Percentiles rank a stretch among this genome's conserved stretches.
phyloP scores from a whole-genome alignment of 2,329 filamentous ascomycete genomes.

The Fusarium sp. region DNA sequence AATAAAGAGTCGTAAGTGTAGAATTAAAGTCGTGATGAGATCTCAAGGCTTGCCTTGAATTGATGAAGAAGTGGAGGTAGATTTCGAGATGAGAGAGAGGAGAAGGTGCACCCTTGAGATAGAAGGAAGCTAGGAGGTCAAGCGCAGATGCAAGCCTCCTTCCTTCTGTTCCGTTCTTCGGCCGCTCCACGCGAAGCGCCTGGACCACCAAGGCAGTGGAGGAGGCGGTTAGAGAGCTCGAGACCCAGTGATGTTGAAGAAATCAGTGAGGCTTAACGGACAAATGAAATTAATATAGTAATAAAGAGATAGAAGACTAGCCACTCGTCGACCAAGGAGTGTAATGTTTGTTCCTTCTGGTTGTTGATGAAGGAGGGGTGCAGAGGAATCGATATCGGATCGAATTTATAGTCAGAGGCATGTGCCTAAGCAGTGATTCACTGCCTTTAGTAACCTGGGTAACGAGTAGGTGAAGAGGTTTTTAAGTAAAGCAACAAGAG shows the following conservation, averaged over 20 bases:
- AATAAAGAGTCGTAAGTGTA: not conserved
- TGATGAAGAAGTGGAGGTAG: not conserved
- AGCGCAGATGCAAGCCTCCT: not conserved
- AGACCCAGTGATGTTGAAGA: not conserved
- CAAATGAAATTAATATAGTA: too few species aligned
- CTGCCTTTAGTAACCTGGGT: not conserved
- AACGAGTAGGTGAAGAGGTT: not conserved
- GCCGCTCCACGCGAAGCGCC: not conserved
- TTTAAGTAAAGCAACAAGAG: not conserved
- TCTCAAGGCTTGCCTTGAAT: not conserved
- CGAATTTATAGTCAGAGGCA: constrained; percentile 22
- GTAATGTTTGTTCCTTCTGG: not conserved
- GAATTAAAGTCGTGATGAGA: not conserved
- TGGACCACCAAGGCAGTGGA: constrained; percentile 2
- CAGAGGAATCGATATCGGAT: not conserved
- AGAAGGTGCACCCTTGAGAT: not conserved
- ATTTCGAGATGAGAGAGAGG: not conserved
- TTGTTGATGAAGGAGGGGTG: constrained; percentile 8
- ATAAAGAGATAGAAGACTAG: not conserved
- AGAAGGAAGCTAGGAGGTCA: not conserved
- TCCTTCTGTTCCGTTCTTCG: not conserved
- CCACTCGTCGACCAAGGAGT: not conserved
- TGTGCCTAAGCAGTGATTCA: constrained; percentile 1
- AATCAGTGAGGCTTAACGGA: not conserved
- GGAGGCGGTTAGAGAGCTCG: not conserved